These are phyloP conservation scores for Galerina sulciceps DNA, from an alignment of 768 basidiomycete genomes.

Conservation along the genomic window DNA sequence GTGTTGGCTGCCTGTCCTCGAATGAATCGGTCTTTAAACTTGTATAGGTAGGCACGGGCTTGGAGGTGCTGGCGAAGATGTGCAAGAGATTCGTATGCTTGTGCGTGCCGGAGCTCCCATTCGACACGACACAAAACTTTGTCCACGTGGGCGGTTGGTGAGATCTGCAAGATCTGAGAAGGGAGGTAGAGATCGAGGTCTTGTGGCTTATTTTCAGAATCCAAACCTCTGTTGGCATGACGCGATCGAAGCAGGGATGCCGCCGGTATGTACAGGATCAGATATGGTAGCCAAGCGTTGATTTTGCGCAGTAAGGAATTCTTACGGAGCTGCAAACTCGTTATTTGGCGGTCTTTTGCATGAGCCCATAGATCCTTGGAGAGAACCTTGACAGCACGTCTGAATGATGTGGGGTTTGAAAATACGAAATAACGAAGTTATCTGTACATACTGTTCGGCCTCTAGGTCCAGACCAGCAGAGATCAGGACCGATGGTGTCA, in stretches of 20 bases:
- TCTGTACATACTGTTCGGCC: slow-evolving; percentile 19
- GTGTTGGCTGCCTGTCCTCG: slow-evolving; percentile 28
- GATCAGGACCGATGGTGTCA: slow-evolving; percentile 18
- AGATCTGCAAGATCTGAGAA: slow-evolving; percentile 22
- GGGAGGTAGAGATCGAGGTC: slow-evolving; percentile 24
- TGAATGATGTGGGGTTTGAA: neutral
- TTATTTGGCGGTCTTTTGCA: slow-evolving; percentile 14
- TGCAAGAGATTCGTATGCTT: slow-evolving; percentile 29
- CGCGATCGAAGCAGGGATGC: neutral
- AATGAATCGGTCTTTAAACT: slow-evolving; percentile 23
- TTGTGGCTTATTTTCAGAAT: slow-evolving; percentile 1
- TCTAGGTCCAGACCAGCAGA: slow-evolving; percentile 22
- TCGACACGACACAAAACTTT: slow-evolving; percentile 16
- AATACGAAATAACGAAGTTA: neutral
- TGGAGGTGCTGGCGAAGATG: slow-evolving; percentile 23
- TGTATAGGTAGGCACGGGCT: slow-evolving; percentile 21
- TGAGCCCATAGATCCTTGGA: slow-evolving; percentile 13
- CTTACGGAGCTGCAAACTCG: slow-evolving; percentile 5
- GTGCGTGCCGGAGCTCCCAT: slow-evolving; percentile 23
- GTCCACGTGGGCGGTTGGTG: neutral
- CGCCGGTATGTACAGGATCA: slow-evolving; percentile 15
- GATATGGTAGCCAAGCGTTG: slow-evolving; percentile 14
- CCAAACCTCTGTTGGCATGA: neutral
- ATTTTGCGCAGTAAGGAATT: slow-evolving; percentile 23
- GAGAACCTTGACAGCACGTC: slow-evolving; percentile 1